phyloP scores from a whole-genome alignment of 192 early-diverging fungal species.

The Coemansia sp. region DNA sequence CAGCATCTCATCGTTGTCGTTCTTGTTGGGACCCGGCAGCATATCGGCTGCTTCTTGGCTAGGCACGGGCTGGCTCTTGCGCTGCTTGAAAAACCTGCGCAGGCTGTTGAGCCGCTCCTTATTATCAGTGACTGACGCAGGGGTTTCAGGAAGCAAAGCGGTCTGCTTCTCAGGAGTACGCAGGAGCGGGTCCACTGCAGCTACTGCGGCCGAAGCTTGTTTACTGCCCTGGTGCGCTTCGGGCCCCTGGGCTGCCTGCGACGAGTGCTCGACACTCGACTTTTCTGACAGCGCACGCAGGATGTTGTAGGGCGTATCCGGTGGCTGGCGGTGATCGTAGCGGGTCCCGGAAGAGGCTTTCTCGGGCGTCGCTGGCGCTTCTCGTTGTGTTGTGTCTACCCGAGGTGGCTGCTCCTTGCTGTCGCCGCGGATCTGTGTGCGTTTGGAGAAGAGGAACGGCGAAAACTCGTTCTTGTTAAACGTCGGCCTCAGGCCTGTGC shows the following conservation, averaged over 20 bases:
- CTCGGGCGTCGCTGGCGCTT: too few relatives aligned
- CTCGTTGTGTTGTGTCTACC: too few relatives aligned
- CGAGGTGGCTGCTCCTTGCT: too few relatives aligned
- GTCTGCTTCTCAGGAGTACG: slow-evolving; percentile 17
- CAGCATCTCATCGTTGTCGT: too few relatives aligned
- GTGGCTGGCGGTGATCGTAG: slow-evolving; percentile 1
- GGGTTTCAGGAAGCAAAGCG: background rate
- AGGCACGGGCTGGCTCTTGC: background rate
- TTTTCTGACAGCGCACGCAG: slow-evolving; percentile 29
- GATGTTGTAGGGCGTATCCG: slow-evolving; percentile 13
- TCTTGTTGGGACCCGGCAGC: too few relatives aligned
- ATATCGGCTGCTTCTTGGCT: background rate
- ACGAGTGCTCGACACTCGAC: slow-evolving; percentile 1
- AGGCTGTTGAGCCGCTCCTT: slow-evolving; percentile 27
- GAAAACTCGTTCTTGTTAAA: slow-evolving; percentile 27
- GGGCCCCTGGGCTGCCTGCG: background rate
- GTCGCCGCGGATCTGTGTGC: background rate
- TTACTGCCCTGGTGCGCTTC: too few relatives aligned
- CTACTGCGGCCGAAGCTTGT: too few relatives aligned
- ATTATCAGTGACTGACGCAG: slow-evolving; percentile 13
- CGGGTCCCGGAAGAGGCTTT: too few relatives aligned
- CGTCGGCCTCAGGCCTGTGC: slow-evolving; percentile 4
- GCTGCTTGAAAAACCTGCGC: slow-evolving; percentile 20
- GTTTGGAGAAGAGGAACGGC: slow-evolving; percentile 20
- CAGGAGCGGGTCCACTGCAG: slow-evolving; percentile 13